Conservation (phyloP, 768 basidiomycete species). For the Calocybe cyanea region DNA sequence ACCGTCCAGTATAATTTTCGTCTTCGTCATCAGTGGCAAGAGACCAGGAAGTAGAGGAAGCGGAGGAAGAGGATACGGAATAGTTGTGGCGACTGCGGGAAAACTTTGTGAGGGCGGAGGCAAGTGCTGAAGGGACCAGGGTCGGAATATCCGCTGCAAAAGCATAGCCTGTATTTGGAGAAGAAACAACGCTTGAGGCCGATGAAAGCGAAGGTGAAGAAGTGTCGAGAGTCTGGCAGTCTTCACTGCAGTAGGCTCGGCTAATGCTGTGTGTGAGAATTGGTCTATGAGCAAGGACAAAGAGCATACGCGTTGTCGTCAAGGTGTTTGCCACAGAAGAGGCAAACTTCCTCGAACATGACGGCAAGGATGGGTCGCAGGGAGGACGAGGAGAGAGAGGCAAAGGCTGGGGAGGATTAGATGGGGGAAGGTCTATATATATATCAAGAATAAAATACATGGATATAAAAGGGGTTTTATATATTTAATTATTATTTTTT, state of each 20-base stretch:
- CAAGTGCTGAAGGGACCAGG: conserved; percentile 63
- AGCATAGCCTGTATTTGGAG: conserved; percentile 55
- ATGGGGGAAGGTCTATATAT: too few relatives aligned
- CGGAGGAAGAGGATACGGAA: conserved; percentile 60
- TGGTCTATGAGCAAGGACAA: conserved; percentile 15
- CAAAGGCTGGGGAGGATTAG: too few relatives aligned
- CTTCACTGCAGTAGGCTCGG: conserved; percentile 67
- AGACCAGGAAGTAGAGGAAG: conserved; percentile 67
- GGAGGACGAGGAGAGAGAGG: too few relatives aligned
- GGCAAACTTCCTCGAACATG: conserved; percentile 81
- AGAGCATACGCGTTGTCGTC: conserved; percentile 54
- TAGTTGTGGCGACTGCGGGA: conserved; percentile 40
- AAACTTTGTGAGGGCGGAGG: conserved; percentile 47
- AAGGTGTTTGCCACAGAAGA: conserved; percentile 66
- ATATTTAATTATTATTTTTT: too few relatives aligned
- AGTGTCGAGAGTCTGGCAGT: conserved; percentile 59
- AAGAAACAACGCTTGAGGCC: conserved; percentile 64
- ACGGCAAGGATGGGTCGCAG: conserved; percentile 11
- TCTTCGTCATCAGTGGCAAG: conserved; percentile 63
- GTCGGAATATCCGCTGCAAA: conserved; percentile 61
- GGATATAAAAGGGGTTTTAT: too few relatives aligned
- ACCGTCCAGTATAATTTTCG: conserved; percentile 34
- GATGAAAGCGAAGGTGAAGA: conserved; percentile 67
- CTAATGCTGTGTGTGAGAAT: conserved; percentile 28
- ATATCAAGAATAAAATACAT: too few relatives aligned